Conservation (phyloP, 2,329 filamentous ascomycete genomes). For the Talaromyces sp. region DNA sequence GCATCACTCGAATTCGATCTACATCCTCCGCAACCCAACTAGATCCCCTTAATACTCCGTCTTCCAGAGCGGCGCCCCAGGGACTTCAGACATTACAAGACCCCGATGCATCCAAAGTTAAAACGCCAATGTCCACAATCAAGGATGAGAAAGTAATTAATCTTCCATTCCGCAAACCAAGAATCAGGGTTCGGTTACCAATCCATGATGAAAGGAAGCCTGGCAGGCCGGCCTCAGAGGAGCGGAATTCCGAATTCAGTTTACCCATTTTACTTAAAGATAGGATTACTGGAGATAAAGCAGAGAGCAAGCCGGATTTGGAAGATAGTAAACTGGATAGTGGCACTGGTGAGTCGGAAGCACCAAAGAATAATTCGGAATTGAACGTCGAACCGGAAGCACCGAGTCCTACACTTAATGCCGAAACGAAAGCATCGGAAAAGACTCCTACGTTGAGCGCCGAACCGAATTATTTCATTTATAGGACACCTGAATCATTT, state of each 20-base stretch:
- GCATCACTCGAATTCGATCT: neutral
- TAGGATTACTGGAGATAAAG: neutral
- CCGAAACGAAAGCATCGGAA: too few species aligned
- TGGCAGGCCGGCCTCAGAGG: neutral
- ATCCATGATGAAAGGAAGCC: neutral
- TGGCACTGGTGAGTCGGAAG: neutral
- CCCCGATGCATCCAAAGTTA: neutral
- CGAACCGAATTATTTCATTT: slow-evolving; percentile 3
- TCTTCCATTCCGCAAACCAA: neutral
- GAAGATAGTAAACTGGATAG: neutral
- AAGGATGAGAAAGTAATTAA: neutral
- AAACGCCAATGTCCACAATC: neutral
- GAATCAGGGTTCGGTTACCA: neutral
- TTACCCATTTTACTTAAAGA: neutral
- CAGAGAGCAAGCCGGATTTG: neutral
- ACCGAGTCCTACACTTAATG: too few species aligned
- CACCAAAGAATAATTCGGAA: too few species aligned
- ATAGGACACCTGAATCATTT: slow-evolving; percentile 3
- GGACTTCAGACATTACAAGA: neutral
- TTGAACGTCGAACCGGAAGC: too few species aligned
- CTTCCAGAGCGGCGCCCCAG: neutral
- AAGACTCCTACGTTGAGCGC: neutral
- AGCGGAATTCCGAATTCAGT: neutral
- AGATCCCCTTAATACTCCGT: neutral
- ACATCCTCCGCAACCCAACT: neutral